Evolutionary conservation across 2,329 filamentous ascomycete genomes (phyloP), one percentile per base, ranked within the genome.

Genomic region (Phoma sp.): DNA sequence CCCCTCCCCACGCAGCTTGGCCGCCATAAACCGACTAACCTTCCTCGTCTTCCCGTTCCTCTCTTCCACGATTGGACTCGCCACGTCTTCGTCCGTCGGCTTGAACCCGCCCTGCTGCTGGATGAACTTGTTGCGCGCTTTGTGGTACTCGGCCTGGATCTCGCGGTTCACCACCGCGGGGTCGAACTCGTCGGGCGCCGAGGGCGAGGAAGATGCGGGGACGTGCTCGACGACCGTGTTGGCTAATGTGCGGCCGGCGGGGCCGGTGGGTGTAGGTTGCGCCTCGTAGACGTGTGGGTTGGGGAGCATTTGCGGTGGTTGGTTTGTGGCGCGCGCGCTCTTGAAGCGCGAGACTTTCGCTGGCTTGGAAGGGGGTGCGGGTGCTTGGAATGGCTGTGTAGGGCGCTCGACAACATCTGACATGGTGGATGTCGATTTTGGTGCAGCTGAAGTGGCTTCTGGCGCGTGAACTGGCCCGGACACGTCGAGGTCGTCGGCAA

Each of bases 101-200:
- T 89, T 78, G 73, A 96, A 96, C 3, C 92, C 92, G 46, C 92
- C 92, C 65, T 95, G 86, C 64, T 87, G 84, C 63, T 92, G 86
- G 49, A 97, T 92, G 76, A 96, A 88, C 67, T 85, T 85, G 71
- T 93, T 96, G 19, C 94, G 88, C 74, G 91, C 82, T 39, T 85
- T 87, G 73, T 96, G 89, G 74, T 96, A 96, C 70, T 96, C 90
- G 33, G 86, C 85, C 7, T 90, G 88, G 13, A 96, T 87, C 73
- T 96, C 89, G 59, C 90, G 87, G 48, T 89, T 84, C 45, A 94
- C 80, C 27, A 93, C 78, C 19, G 86, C 81, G 5, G 89, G 85
- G 64, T 96, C 89, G 35, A 94, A 80, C 19, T 75, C 78, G 36
- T 78, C 72, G 4, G 76, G 74, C 19, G 76, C 73, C 15, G 78